Evolutionary conservation across 208 protist species (phyloP), one percentile per base, ranked within the genome.

Genomic region (Trypanosoma lewisi): DNA sequence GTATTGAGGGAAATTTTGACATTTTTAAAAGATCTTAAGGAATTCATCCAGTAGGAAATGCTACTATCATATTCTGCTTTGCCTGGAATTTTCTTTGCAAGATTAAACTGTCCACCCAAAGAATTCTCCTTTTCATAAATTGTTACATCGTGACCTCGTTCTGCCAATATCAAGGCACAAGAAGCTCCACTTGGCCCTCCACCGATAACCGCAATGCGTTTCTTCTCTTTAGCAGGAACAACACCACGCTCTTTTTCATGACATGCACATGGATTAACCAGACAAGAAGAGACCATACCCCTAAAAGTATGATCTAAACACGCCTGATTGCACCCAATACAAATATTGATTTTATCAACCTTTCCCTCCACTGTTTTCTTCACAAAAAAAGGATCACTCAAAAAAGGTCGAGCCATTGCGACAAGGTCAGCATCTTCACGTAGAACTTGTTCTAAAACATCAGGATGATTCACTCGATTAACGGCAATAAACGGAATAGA

Each of bases 291-390:
- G 7, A 60, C 56, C 34, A 66, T 56, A 44, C 55, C 53, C 27
- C 37, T 39, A 64, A 96, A 94, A 49, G 72, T 90, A 75, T 91
- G 78, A 71, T 94, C 89, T 14, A 96, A 68, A 52, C 89, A 96
- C 16, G 89, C 89, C 72, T 96, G 85, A 64, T 94, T 96, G 72
- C 89, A 96, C 12, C 61, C 89, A 59, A 96, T 96, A 82, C 89
- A 96, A 12, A 88, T 86, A 78, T 96, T 96, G 60, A 96, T 93
- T 56, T 77, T 60, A n/a, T 78, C 70, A 53, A 58, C 65, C 37
- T 75, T 56, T 30, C 82, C 85, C 31, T 73, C 64, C 19, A 37
- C 56, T 0, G 75, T 70, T 70, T 93, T 93, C 57, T 69, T 73
- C 7, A 93, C 81, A 64, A 92, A 87, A 59, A 80, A 52, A 19